Base-by-base conservation (phyloP, 2,329 filamentous ascomycete species). In the Fusarium subtropicale region DNA sequence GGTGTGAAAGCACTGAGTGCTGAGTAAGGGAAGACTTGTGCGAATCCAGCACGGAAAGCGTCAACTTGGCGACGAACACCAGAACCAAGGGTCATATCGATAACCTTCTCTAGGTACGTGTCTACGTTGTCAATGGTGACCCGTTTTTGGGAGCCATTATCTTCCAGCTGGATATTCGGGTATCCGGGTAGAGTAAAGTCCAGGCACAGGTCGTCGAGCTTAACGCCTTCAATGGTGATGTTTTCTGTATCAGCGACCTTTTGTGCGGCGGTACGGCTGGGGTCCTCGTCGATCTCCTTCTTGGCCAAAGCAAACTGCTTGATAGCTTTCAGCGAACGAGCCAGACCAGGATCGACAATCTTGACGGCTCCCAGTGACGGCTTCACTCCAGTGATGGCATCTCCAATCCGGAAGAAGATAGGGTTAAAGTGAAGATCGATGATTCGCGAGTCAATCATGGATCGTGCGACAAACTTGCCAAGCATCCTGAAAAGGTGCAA, bases 391-490 rank as follows among this genome's bases (percentile, higher is more conserved):
- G 81, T 2, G 88, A 81, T 79, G 4, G 88, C 86, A 73, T 97
- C 92, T 18, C 92, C 93, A 69, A 97, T 92, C 60, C 95, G 92
- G 89, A 99, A 99, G 83, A 99, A 97, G 8, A 94, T 97, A 3
- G 96, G 92, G 77, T 97, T 99, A 81, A 99, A 96, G 58, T 95
- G 96, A 71, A 99, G 90, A 75, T 99, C 96, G 72, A 99, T 97
- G 77, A 99, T 98, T 56, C 96, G 89, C 1, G 95, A 97, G 78
- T 99, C 96, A 55, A 99, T 91, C 96, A 99, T 98, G 1, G 96
- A 97, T 52, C 96, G 90, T 31, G 97, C 96, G 48, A 98, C 94
- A 78, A 99, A 99, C 77, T 97, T 98, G 73, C 96, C 96, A 24
- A 99, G 90, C 76, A 95, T 91, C 79, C 91, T 97, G 84, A 97